These are phyloP conservation scores for Pseudevernia furfuracea DNA, from an alignment of 495 filamentous ascomycete species.

Conservation along the genomic window DNA sequence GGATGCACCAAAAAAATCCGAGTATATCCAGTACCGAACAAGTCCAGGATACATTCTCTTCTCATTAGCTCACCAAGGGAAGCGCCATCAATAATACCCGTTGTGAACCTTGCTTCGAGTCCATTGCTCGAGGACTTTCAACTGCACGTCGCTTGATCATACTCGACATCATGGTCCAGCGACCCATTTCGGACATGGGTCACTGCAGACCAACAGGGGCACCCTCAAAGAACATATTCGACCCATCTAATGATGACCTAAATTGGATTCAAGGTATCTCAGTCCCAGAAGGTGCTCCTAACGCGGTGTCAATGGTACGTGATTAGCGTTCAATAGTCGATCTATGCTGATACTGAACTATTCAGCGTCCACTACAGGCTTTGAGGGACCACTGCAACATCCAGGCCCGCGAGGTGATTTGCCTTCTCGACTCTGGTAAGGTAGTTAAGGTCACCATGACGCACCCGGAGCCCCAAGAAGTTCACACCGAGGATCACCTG, in stretches of 20 bases:
- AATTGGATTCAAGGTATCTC: background rate
- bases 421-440: background rate
- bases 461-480: background rate
- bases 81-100: background rate
- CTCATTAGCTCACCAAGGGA: background rate
- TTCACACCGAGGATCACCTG: background rate
- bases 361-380: background rate
- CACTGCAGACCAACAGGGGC: background rate
- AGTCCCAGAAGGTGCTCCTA: background rate
- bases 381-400: background rate
- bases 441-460: background rate
- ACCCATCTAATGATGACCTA: background rate
- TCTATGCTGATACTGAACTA: background rate
- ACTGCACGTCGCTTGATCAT: background rate
- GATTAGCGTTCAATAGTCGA: background rate
- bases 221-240: background rate
- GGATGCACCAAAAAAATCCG: background rate
- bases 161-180: background rate
- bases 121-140: background rate
- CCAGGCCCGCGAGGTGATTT: background rate
- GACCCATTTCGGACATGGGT: too few species aligned
- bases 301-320: background rate
- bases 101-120: background rate
- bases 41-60: background rate
- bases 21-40: constrained; percentile 9